A percentile compares a stretch with the other conserved stretches of the same genome.
phyloP scores from a whole-genome alignment of 352 stramenopile species.

The Globisporangium alternatum region DNA sequence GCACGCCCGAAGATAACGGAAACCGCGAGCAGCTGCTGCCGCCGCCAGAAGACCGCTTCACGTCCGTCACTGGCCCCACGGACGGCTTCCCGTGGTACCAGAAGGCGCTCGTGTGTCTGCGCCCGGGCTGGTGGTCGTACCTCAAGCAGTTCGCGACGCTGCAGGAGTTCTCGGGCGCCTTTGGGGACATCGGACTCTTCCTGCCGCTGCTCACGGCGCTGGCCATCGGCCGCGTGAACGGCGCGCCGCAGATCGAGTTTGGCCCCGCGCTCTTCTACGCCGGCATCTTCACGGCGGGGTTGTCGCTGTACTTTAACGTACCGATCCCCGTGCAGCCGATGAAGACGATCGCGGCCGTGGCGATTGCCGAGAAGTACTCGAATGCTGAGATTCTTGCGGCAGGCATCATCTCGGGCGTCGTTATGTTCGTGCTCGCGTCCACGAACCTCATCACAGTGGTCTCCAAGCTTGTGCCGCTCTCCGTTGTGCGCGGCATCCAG shows the following conservation, averaged over 20 bases:
- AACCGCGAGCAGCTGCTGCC: slow-evolving; percentile 36
- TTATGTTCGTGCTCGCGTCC: slow-evolving; percentile 69
- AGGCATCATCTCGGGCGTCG: slow-evolving; percentile 78
- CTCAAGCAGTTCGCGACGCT: slow-evolving; percentile 69
- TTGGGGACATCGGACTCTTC: slow-evolving; percentile 94
- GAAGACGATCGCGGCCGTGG: slow-evolving; percentile 92
- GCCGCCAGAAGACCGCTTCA: slow-evolving; percentile 23
- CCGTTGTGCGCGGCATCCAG: slow-evolving; percentile 90
- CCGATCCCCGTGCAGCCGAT: slow-evolving; percentile 96
- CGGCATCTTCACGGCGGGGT: slow-evolving; percentile 84
- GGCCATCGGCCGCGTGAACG: slow-evolving; percentile 66
- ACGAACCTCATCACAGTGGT: slow-evolving; percentile 91
- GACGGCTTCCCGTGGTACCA: slow-evolving; percentile 44
- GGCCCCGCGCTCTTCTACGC: slow-evolving; percentile 91
- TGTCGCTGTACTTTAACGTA: slow-evolving; percentile 86
- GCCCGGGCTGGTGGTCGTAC: slow-evolving; percentile 52
- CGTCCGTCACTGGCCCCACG: slow-evolving; percentile 44
- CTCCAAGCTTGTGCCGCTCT: slow-evolving; percentile 83
- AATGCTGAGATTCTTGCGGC: slow-evolving; percentile 81
- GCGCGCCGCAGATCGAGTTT: slow-evolving; percentile 79
- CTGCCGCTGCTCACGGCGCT: slow-evolving; percentile 92
- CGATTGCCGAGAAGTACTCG: slow-evolving; percentile 78
- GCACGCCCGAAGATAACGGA: slow-evolving; percentile 3
- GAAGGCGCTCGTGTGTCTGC: slow-evolving; percentile 50
- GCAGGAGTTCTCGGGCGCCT: slow-evolving; percentile 84